These are phyloP conservation scores for Aureobasidium sp. DNA, from an alignment of 2,329 filamentous ascomycete genomes.

Conservation along the genomic window DNA sequence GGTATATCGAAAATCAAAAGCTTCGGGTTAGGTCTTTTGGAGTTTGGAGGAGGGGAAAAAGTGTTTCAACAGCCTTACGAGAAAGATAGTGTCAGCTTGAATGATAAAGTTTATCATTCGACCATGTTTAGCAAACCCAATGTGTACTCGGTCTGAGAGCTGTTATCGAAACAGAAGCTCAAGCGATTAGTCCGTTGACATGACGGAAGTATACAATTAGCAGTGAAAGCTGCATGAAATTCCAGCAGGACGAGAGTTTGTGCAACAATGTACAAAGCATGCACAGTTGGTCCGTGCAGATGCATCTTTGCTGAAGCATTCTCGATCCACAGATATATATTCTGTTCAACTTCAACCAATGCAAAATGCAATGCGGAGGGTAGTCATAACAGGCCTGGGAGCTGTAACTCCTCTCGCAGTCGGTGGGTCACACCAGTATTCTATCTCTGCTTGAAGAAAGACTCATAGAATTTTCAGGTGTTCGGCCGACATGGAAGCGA, in stretches of 20 bases:
- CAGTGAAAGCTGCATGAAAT: neutral
- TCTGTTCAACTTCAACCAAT: neutral
- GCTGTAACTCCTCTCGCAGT: conserved; percentile 38
- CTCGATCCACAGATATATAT: neutral
- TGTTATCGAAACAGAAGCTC: too few species aligned
- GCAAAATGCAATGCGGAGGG: conserved; percentile 42
- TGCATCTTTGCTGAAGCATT: neutral
- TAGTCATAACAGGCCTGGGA: conserved; percentile 45
- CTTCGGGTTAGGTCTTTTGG: neutral
- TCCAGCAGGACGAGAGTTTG: neutral
- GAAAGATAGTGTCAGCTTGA: neutral
- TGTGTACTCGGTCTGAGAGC: neutral
- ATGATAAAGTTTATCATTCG: neutral
- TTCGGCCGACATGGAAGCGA: conserved; percentile 70
- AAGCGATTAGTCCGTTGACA: too few species aligned
- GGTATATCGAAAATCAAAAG: neutral
- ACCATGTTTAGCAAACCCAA: neutral
- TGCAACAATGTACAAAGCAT: neutral
- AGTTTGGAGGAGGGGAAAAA: neutral
- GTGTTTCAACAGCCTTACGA: conserved; percentile 1
- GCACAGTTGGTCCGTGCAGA: neutral
- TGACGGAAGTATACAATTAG: neutral
- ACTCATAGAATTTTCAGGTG: conserved; percentile 39
- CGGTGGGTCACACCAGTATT: conserved; percentile 18
- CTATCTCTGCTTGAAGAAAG: neutral